A percentile compares a stretch with the other conserved stretches of the same genome.
These are phyloP conservation scores for Thermothelomyces thermophilus DNA, from an alignment of 2,329 filamentous ascomycete genomes.

Conservation along the genomic window DNA sequence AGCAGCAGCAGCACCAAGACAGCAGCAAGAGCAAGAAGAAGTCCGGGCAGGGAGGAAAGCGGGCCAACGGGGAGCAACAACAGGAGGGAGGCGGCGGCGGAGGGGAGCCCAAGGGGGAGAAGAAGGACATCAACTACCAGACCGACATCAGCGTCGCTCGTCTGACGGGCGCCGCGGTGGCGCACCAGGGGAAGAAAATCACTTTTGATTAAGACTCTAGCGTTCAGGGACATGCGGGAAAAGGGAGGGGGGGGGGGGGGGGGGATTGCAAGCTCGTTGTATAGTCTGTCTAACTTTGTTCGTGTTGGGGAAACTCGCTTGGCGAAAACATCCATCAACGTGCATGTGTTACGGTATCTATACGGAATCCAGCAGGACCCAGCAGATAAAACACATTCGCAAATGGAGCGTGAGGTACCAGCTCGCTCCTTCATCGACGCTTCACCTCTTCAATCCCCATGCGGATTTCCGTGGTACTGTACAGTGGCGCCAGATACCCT, in stretches of 20 bases:
- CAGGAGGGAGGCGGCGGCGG: conserved; percentile 22
- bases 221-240: neutral
- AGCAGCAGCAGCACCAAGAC: conserved; percentile 7
- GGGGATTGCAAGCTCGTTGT: too few relatives aligned
- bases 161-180: conserved; percentile 72
- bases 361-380: too few relatives aligned
- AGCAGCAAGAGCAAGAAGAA: conserved; percentile 26
- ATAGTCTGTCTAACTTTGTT: too few relatives aligned
- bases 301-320: too few relatives aligned
- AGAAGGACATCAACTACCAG: conserved; percentile 34
- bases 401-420: too few relatives aligned
- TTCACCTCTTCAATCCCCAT: too few relatives aligned
- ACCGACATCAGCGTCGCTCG: conserved; percentile 49
- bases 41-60: neutral
- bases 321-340: neutral
- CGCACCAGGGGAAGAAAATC: conserved; percentile 71
- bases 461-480: too few relatives aligned
- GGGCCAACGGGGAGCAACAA: conserved; percentile 19
- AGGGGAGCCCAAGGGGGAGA: conserved; percentile 13
- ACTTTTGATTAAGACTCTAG: conserved; percentile 59
- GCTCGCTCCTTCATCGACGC: too few relatives aligned
- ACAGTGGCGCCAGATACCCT: too few relatives aligned
- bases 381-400: too few relatives aligned
- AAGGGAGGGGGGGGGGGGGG: neutral
- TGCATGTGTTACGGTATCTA: neutral